Evolutionary conservation across 2,329 filamentous ascomycete species (phyloP), one percentile per base, ranked within the genome.

Genomic region (Cercospora citrullina): DNA sequence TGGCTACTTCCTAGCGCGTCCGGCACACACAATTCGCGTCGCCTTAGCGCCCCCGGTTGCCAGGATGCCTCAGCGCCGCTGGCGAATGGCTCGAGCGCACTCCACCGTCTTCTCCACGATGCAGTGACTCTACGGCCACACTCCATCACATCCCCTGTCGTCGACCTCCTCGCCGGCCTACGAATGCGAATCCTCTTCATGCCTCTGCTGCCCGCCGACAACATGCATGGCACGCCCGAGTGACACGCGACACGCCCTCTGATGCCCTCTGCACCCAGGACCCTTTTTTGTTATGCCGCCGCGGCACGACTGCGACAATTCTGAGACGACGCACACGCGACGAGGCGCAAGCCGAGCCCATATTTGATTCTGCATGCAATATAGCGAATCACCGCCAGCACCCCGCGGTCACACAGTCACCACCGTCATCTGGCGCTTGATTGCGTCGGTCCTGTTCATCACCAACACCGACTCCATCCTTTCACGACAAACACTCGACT

Each of bases 321-420:
- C 63, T 51, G 23, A 51, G 63, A 51, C 36, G 63, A 33, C 26
- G 21, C 55, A 36, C 55, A 65, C 55, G 57, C 39, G 36, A 42
- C 36, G 36, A 42, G 36, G 36, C 60, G 60, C 21, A 48, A 28
- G 55, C 59, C 30, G 55, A 48, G 30, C 36, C 28, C 53, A 53
- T 30, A 36, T 30, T 39, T 42, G 28, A 12, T 31, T 21, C 55
- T 33, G 26, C 55, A n/a, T 16, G 36, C 63, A 23, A 67, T 33
- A 58, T 28, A 33, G 58, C 67, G 60, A 66, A 69, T 69, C 64
- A 67, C 42, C 26, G 26, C 31, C 60, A 21, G 51, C 42, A 61
- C 33, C n/a, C 63, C 26, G 14, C n/a, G 57, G 64, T 69, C 64
- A 55, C 64, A 69, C 64, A 48, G 33, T 60, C 64, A 66, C 67